Percentiles rank a stretch among this genome's conserved stretches.
Conservation (phyloP, 2,329 filamentous ascomycete species). For the Neodidymelliopsis sp. region DNA sequence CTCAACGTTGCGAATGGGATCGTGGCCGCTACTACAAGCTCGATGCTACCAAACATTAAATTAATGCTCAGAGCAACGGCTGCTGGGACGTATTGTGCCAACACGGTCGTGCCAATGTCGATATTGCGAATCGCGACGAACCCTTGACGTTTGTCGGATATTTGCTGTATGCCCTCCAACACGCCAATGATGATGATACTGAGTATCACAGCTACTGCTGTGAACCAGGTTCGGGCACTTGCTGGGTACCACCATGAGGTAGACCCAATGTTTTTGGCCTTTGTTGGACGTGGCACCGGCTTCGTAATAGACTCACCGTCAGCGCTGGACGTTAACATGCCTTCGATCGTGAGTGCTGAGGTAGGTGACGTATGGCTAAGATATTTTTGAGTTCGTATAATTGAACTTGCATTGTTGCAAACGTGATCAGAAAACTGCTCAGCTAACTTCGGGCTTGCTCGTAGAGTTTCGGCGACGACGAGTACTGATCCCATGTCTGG, state of each 20-base stretch:
- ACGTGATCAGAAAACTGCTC: too few relatives aligned
- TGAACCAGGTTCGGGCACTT: neutral
- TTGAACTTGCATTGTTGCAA: too few relatives aligned
- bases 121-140: neutral
- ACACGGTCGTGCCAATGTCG: neutral
- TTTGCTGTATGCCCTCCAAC: neutral
- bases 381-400: too few relatives aligned
- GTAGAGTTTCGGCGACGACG: neutral
- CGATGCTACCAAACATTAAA: conserved; percentile 1
- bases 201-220: neutral
- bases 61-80: neutral
- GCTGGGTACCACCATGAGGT: conserved; percentile 3
- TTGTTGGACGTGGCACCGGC: too few relatives aligned
- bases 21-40: neutral
- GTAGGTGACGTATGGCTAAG: too few relatives aligned
- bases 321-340: too few relatives aligned
- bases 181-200: neutral
- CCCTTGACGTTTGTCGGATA: neutral
- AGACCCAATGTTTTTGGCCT: too few relatives aligned
- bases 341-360: too few relatives aligned
- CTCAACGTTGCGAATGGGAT: neutral
- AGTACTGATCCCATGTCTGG: neutral
- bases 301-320: too few relatives aligned
- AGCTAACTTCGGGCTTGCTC: neutral
- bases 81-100: conserved; percentile 3